Evolutionary conservation across 2,329 filamentous ascomycete genomes (phyloP).

Genomic region (Lanzia echinophila): DNA sequence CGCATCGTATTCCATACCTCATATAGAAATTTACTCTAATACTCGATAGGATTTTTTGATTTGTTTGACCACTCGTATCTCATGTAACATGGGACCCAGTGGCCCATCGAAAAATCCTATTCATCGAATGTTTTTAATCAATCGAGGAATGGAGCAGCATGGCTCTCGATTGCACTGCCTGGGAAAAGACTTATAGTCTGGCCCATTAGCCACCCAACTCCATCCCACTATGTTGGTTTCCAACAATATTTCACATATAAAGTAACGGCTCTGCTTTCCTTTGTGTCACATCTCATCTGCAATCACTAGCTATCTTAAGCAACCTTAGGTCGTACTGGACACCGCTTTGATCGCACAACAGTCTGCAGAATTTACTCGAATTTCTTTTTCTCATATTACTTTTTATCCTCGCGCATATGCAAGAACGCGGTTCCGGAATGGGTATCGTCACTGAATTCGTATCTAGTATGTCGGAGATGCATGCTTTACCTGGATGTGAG

Average conservation of each 20-base stretch:
- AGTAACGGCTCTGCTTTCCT: too few species aligned
- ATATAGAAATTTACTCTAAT: neutral
- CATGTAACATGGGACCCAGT: neutral
- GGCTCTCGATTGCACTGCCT: neutral
- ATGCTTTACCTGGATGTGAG: neutral
- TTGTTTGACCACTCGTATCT: neutral
- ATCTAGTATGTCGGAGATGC: neutral
- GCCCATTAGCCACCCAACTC: too few species aligned
- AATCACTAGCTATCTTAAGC: too few species aligned
- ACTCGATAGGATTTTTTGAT: neutral
- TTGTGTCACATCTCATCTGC: too few species aligned
- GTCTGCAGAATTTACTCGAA: neutral
- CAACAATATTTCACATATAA: too few species aligned
- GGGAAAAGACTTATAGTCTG: too few species aligned
- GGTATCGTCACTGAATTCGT: neutral
- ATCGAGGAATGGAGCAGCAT: neutral
- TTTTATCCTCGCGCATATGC: neutral
- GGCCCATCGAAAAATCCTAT: neutral
- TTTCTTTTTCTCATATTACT: neutral
- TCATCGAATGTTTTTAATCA: neutral
- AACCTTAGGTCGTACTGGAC: too few species aligned
- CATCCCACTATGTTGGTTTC: too few species aligned
- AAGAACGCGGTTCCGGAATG: neutral
- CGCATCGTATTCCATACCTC: too few species aligned
- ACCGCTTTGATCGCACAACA: neutral